Evolutionary conservation across 306 rosid species (phyloP), one percentile per base, ranked within the genome.

Genomic region (Canavalia gladiata): DNA sequence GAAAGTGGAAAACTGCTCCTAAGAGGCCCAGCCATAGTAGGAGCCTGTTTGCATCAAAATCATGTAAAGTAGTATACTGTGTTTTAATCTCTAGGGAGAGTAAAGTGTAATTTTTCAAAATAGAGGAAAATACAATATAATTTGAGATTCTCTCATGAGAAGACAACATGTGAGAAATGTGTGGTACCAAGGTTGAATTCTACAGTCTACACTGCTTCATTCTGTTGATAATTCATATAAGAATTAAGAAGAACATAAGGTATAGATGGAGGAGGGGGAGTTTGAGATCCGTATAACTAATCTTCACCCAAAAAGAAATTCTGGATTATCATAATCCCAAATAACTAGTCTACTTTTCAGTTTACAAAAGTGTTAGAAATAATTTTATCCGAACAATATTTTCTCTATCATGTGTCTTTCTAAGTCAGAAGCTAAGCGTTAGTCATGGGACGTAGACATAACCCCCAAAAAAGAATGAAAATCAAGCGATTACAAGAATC

Each of bases 401-500:
- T 58, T n/a, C 34, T 11, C 8, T 39, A n/a, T 13, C 45, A 18
- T 18, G 25, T 18, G 25, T 18, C 25, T 18, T 37, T 35, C 49
- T 28, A 13, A 56, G 54, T 33, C 7, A 81, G 30, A 12, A 68
- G 55, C 67, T 35, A 83, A 28, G 46, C 46, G 31, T 50, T 13
- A 76, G 66, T 55, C 63, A 25, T 29, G 25, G 12, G 13, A 33
- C 9, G 7, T 55, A 18, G 37, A 60, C 7, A 58, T 12, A 42
- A 49, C 30, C 25, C 8, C 2, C 10, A 74, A 12, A 60, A 8
- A 71, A 25, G 43, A 0, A 35, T 33, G 6, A 47, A 12, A 72
- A 77, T 13, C 64, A 80, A 49, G 34, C 77, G 64, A 77, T 69
- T 4, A 62, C 55, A 47, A 6, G n/a, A 87, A 86, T 56, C 43